Evolutionary conservation across 495 filamentous ascomycete species (phyloP).

Genomic region (Trypethelium eluteriae): DNA sequence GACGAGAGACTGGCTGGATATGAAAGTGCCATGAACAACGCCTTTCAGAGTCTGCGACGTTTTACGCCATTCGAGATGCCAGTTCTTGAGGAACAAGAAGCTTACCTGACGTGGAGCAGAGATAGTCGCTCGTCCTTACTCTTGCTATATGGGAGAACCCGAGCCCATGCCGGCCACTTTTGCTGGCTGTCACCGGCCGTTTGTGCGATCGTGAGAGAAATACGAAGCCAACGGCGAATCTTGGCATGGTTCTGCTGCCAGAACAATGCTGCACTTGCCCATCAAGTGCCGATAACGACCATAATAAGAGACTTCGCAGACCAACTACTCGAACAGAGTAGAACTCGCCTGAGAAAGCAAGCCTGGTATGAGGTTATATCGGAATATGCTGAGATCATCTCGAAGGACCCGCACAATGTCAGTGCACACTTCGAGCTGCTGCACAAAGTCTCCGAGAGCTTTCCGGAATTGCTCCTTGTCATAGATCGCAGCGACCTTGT

Average conservation of each 20-base stretch:
- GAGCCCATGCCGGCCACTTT: slow-evolving; percentile 3
- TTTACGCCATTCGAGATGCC: slow-evolving; percentile 7
- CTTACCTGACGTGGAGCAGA: not conserved
- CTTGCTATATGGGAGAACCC: not conserved
- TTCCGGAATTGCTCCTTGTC: not conserved
- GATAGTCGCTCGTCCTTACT: not conserved
- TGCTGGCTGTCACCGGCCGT: slow-evolving; percentile 6
- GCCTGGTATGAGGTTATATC: not conserved
- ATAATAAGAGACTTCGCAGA: not conserved
- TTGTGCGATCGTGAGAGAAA: not conserved
- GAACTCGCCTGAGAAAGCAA: slow-evolving; percentile 1
- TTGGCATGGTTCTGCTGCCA: slow-evolving; percentile 7
- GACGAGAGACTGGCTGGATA: not conserved
- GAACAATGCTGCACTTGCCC: not conserved
- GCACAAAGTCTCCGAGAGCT: not conserved
- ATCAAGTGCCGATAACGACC: slow-evolving; percentile 4
- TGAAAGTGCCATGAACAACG: not conserved
- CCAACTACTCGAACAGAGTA: slow-evolving; percentile 7
- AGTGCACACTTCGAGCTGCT: not conserved
- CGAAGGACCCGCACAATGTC: not conserved
- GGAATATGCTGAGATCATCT: not conserved
- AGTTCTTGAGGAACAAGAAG: not conserved
- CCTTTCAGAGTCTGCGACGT: not conserved
- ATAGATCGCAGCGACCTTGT: slow-evolving; percentile 7
- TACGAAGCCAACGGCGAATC: not conserved